Percentiles rank a stretch among this genome's conserved stretches.
Evolutionary conservation across 1,284 basidiomycete species (phyloP).

Genomic region (Ceratobasidium sp.): DNA sequence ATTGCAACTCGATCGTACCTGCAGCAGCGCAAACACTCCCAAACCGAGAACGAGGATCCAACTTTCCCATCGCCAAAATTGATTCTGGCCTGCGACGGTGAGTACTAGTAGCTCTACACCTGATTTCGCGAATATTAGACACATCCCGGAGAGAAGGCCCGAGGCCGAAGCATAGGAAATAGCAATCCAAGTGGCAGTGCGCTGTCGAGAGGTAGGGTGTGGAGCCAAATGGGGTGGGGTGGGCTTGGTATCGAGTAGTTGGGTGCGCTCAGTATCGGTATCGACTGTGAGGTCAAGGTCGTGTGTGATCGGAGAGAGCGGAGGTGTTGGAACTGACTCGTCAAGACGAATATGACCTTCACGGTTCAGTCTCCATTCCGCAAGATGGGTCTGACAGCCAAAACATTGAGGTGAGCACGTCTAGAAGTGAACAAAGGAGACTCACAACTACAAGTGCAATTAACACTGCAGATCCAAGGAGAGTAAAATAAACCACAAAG

Average conservation of each 20-base stretch:
- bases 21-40: slow-evolving; percentile 78
- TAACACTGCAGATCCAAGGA: slow-evolving; percentile 75
- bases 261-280: slow-evolving; percentile 67
- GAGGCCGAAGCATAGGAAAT: slow-evolving; percentile 91
- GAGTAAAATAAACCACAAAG: slow-evolving; percentile 85
- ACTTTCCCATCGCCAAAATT: slow-evolving; percentile 88
- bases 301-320: slow-evolving; percentile 41
- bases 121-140: slow-evolving; percentile 93
- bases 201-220: slow-evolving; percentile 42
- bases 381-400: slow-evolving; percentile 66
- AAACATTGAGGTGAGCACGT: slow-evolving; percentile 6
- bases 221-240: slow-evolving; percentile 41
- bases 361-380: slow-evolving; percentile 65
- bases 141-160: slow-evolving; percentile 94
- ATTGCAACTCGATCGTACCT: slow-evolving; percentile 56
- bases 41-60: slow-evolving; percentile 84
- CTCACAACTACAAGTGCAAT: slow-evolving; percentile 75
- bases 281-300: slow-evolving; percentile 41
- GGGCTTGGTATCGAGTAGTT: slow-evolving; percentile 68
- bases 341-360: slow-evolving; percentile 48
- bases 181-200: slow-evolving; percentile 70
- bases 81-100: slow-evolving; percentile 84
- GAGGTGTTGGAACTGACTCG: slow-evolving; percentile 34
- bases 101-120: slow-evolving; percentile 91
- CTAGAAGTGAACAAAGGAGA: slow-evolving; percentile 50